phyloP scores from a whole-genome alignment of 305 asterid genomes.

The Stenogyne calaminthoides region DNA sequence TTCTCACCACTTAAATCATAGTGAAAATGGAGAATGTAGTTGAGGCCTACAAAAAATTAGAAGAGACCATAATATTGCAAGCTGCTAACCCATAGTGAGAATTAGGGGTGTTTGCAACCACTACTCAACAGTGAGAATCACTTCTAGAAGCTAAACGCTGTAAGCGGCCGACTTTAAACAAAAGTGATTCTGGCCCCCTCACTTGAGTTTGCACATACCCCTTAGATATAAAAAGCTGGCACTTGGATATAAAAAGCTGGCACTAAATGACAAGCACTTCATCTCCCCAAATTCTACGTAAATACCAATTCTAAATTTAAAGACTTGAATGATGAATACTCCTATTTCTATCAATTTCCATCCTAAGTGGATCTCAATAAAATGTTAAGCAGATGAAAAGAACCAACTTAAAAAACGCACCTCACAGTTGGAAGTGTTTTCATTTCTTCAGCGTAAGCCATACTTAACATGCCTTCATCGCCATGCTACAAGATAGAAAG shows the following conservation, averaged over 20 bases:
- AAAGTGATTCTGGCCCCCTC: too few species aligned
- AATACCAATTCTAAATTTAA: conserved; percentile 18
- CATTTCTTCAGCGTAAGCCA: conserved; percentile 52
- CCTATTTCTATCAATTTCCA: conserved; percentile 17
- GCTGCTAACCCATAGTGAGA: conserved; percentile 1
- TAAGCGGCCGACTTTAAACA: too few species aligned
- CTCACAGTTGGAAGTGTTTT: conserved; percentile 48
- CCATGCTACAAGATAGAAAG: conserved; percentile 49
- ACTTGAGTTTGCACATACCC: too few species aligned
- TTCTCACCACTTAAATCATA: conserved; percentile 14
- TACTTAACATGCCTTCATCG: conserved; percentile 51
- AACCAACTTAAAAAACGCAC: conserved; percentile 32
- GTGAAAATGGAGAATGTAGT: conserved; percentile 24
- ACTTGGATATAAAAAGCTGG: background rate
- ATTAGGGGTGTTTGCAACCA: background rate
- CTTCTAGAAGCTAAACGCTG: too few species aligned
- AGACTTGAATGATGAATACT: background rate
- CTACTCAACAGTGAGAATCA: too few species aligned
- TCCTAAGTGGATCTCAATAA: background rate
- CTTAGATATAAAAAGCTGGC: too few species aligned
- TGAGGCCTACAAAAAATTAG: conserved; percentile 16
- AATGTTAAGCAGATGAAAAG: background rate
- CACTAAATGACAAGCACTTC: conserved; percentile 25
- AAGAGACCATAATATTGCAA: conserved; percentile 18
- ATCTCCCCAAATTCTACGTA: conserved; percentile 1